Percentiles rank a stretch among this genome's conserved stretches.
phyloP scores from a whole-genome alignment of 164 flowering plant species.

The Vitis cinerea region DNA sequence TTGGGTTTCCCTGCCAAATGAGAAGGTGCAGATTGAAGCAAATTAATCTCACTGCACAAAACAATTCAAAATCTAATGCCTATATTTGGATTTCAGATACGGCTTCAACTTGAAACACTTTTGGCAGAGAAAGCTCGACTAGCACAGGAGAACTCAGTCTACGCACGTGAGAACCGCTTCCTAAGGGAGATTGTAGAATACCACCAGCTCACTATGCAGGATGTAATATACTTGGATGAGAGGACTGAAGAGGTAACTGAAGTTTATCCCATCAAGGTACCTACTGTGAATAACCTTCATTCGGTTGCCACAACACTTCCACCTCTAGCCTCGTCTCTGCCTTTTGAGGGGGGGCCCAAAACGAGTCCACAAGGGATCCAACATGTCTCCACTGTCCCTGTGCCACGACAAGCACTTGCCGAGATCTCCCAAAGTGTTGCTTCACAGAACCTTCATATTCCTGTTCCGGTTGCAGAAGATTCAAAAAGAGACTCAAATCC shows the following conservation, averaged over 20 bases:
- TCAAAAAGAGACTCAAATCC: conserved; percentile 1
- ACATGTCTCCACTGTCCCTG: conserved; percentile 7
- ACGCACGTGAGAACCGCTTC: conserved; percentile 90
- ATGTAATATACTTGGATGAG: conserved; percentile 84
- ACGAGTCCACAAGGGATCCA: conserved; percentile 6
- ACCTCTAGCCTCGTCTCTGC: conserved; percentile 13
- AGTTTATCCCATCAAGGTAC: conserved; percentile 46
- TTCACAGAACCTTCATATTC: neutral
- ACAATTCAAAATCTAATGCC: neutral
- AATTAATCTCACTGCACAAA: too few species aligned
- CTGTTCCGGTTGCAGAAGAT: conserved; percentile 3
- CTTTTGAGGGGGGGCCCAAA: conserved; percentile 12
- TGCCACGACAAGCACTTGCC: conserved; percentile 3
- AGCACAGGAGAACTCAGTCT: conserved; percentile 86
- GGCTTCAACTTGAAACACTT: conserved; percentile 90
- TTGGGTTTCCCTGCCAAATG: neutral
- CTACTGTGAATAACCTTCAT: conserved; percentile 22
- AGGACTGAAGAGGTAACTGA: conserved; percentile 85
- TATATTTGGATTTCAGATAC: conserved; percentile 52
- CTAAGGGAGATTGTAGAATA: conserved; percentile 89
- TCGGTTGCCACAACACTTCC: conserved; percentile 17
- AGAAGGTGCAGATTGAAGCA: too few species aligned
- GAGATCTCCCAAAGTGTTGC: conserved; percentile 9
- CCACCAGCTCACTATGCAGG: conserved; percentile 96
- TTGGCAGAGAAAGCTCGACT: conserved; percentile 91